A percentile compares a stretch with the other conserved stretches of the same genome.
phyloP scores from a whole-genome alignment of 2,329 filamentous ascomycete species.

The Claviceps fusiformis region DNA sequence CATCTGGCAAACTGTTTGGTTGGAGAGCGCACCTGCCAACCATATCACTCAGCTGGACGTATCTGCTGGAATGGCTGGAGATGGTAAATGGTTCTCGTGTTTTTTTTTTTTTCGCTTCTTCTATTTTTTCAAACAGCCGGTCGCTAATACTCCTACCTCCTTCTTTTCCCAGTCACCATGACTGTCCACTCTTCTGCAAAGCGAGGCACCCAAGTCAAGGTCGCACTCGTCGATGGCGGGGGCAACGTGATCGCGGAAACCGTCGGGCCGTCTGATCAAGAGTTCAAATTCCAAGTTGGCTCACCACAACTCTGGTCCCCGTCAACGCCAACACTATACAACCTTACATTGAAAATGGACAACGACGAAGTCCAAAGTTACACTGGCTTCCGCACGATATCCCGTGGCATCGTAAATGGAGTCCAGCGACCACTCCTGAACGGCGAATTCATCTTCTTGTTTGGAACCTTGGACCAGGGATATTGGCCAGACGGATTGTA shows the following conservation, averaged over 20 bases:
- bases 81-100: slow-evolving; percentile 20
- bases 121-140: neutral
- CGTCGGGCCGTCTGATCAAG: slow-evolving; percentile 29
- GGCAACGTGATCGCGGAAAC: slow-evolving; percentile 29
- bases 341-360: slow-evolving; percentile 40
- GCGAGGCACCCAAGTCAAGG: slow-evolving; percentile 19
- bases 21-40: slow-evolving; percentile 45
- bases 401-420: slow-evolving; percentile 40
- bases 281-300: slow-evolving; percentile 41
- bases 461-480: slow-evolving; percentile 57
- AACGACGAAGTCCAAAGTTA: slow-evolving; percentile 48
- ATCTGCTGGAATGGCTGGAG: slow-evolving; percentile 40
- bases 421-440: slow-evolving; percentile 51
- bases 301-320: slow-evolving; percentile 52
- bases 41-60: slow-evolving; percentile 47
- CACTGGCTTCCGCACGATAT: slow-evolving; percentile 54
- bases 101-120: neutral
- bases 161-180: slow-evolving; percentile 31
- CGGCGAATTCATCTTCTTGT: slow-evolving; percentile 53
- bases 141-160: neutral
- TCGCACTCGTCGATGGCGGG: slow-evolving; percentile 22
- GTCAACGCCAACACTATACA: slow-evolving; percentile 47
- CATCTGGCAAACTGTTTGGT: slow-evolving; percentile 64
- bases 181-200: slow-evolving; percentile 35
- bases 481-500: slow-evolving; percentile 60